A percentile compares a stretch with the other conserved stretches of the same genome.
phyloP scores from a whole-genome alignment of 176 grass and related monocot species.

The Hyparrhenia diplandra region DNA sequence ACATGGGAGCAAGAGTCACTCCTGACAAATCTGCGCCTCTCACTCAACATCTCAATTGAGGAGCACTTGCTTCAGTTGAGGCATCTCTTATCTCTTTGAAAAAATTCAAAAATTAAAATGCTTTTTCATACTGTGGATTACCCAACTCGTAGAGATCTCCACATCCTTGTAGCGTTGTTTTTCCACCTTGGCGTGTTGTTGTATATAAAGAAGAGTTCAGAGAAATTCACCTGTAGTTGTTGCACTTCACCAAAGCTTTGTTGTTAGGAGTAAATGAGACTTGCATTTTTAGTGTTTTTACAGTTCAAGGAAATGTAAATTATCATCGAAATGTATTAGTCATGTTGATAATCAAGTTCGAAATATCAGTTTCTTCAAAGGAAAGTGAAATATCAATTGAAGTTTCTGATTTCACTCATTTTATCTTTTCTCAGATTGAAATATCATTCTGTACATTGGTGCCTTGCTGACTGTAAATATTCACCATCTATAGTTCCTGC shows the following conservation, averaged over 20 bases:
- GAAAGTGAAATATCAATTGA: not conserved
- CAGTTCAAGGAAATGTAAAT: not conserved
- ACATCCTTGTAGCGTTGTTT: not conserved
- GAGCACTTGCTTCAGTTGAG: conserved; percentile 60
- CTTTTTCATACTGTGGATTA: not conserved
- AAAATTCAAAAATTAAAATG: not conserved
- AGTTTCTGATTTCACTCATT: not conserved
- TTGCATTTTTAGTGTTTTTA: not conserved
- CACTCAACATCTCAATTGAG: conserved; percentile 58
- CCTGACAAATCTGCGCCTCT: conserved; percentile 63
- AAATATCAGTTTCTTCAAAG: not conserved
- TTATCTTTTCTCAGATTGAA: not conserved
- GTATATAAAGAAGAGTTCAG: conserved; percentile 12
- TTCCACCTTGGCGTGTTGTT: not conserved
- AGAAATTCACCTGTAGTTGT: not conserved
- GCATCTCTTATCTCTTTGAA: conserved; percentile 45
- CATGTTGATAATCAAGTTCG: not conserved
- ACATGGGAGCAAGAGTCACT: conserved; percentile 65
- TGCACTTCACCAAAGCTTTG: not conserved
- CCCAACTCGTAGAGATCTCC: not conserved
- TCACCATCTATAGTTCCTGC: not conserved
- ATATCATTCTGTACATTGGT: not conserved
- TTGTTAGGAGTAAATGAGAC: not conserved
- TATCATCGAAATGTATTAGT: not conserved
- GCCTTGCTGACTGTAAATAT: too few species aligned